Evolutionary conservation across 2,329 filamentous ascomycete genomes (phyloP).

Genomic region (Camillea tinctor): DNA sequence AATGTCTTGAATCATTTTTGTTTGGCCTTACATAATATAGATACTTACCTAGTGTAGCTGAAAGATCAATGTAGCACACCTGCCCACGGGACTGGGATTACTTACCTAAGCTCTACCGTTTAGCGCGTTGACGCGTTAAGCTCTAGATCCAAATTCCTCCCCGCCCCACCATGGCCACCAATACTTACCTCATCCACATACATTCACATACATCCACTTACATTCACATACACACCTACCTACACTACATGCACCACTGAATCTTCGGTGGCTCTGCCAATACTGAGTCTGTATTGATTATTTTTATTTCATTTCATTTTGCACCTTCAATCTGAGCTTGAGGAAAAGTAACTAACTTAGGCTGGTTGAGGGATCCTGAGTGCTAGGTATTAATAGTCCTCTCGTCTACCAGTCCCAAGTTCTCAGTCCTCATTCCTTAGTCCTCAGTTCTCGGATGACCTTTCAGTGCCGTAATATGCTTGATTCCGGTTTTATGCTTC

Average conservation of each 20-base stretch:
- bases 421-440: too few relatives aligned
- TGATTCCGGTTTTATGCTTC: not conserved
- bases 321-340: not conserved
- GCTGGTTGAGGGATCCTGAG: not conserved
- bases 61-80: too few relatives aligned
- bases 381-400: not conserved
- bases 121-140: constrained; percentile 3
- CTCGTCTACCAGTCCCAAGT: too few relatives aligned
- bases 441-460: too few relatives aligned
- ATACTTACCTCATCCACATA: too few relatives aligned
- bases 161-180: not conserved
- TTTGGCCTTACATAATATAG: too few relatives aligned
- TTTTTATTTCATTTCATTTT: not conserved
- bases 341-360: not conserved
- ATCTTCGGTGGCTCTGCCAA: not conserved
- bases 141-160: not conserved
- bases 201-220: too few relatives aligned
- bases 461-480: not conserved
- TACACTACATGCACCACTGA: not conserved
- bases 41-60: too few relatives aligned
- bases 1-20: not conserved
- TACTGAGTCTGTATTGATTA: not conserved
- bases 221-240: not conserved
- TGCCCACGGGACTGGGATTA: too few relatives aligned
- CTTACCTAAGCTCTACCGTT: not conserved